Evolutionary conservation across 2,329 filamentous ascomycete species (phyloP).

Genomic region (Lecanoromycetidae sp.): DNA sequence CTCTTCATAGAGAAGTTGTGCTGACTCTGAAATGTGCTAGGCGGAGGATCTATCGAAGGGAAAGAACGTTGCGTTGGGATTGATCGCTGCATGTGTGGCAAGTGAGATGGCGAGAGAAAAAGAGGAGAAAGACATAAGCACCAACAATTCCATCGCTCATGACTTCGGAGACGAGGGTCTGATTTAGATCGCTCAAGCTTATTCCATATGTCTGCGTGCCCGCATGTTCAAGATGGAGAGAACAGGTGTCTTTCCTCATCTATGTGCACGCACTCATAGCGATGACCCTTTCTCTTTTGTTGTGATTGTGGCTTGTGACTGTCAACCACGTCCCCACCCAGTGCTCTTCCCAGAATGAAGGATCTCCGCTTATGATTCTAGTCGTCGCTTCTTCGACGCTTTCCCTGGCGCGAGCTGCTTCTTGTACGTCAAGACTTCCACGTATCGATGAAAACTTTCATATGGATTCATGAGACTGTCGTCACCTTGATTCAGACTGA

Average conservation of each 20-base stretch:
- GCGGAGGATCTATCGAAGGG: slow-evolving; percentile 34
- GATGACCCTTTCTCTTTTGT: too few species aligned
- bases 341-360: neutral
- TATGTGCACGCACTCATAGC: too few species aligned
- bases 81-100: slow-evolving; percentile 32
- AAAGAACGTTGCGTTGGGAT: slow-evolving; percentile 29
- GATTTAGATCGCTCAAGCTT: neutral
- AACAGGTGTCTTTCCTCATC: neutral
- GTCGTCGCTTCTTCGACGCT: neutral
- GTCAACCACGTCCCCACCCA: too few species aligned
- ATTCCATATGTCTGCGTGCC: neutral
- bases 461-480: neutral
- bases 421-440: neutral
- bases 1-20: too few species aligned
- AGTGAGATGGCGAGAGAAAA: slow-evolving; percentile 26
- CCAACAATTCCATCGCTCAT: neutral
- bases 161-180: slow-evolving; percentile 4
- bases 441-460: neutral
- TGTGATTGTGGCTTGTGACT: too few species aligned
- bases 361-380: neutral
- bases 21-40: too few species aligned
- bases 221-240: neutral
- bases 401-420: neutral
- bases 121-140: neutral
- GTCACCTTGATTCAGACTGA: neutral